A percentile compares a stretch with the other conserved stretches of the same genome.
Conservation (phyloP, 208 protist species). For the Trypanosoma platydactyli region DNA sequence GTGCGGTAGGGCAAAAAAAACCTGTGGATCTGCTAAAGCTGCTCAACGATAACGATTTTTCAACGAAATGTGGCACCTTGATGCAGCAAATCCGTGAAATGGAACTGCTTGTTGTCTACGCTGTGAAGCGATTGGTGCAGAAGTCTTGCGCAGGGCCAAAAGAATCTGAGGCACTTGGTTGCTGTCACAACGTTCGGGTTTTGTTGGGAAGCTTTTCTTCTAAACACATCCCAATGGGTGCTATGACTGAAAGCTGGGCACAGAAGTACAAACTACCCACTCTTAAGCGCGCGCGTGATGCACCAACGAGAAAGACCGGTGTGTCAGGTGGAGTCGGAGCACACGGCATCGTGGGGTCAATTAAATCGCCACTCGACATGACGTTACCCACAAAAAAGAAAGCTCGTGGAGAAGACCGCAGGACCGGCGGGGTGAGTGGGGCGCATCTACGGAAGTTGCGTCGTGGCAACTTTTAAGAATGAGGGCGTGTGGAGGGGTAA, state of each 20-base stretch:
- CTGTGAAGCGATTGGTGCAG: conserved; percentile 49
- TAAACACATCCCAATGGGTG: conserved; percentile 67
- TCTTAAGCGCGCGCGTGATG: conserved; percentile 41
- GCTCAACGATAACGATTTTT: conserved; percentile 67
- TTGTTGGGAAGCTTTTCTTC: conserved; percentile 53
- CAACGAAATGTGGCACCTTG: conserved; percentile 34
- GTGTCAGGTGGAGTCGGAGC: not conserved
- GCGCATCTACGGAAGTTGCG: conserved; percentile 10
- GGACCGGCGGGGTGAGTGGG: not conserved
- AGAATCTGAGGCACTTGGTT: conserved; percentile 55
- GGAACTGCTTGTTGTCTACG: conserved; percentile 38
- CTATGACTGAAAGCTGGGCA: conserved; percentile 71
- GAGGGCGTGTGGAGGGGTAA: not conserved
- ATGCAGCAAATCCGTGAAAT: conserved; percentile 27
- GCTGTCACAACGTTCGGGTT: conserved; percentile 60
- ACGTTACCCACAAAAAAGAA: conserved; percentile 11
- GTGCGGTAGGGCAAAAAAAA: conserved; percentile 53
- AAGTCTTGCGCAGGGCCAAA: conserved; percentile 28
- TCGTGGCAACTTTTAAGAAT: conserved; percentile 14
- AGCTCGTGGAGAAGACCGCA: conserved; percentile 9
- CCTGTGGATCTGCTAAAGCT: conserved; percentile 56
- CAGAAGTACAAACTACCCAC: conserved; percentile 48
- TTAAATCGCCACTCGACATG: conserved; percentile 10
- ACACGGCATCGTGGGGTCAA: conserved; percentile 5
- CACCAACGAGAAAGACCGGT: conserved; percentile 6